Evolutionary conservation across 2,329 filamentous ascomycete genomes (phyloP), one percentile per base, ranked within the genome.

Genomic region (Pestalotiopsis sp.): DNA sequence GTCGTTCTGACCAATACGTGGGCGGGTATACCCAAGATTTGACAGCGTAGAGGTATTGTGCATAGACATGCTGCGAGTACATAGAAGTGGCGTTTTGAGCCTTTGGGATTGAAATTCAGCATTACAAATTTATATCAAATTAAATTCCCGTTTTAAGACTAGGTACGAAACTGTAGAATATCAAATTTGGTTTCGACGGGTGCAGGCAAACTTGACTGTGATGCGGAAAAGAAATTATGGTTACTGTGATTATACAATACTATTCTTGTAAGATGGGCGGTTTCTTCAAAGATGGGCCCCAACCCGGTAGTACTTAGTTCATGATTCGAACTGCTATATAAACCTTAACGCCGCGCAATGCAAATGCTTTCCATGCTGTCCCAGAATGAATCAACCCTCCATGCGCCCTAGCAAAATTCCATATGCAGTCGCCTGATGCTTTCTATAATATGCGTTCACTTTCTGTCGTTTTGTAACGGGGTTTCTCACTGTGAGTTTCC

Each of bases 291-390:
- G 17, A 52, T 52, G 45, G 9, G 6, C 7, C 45, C 45, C 45
- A 52, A 23, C 20, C 45, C 17, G n/a, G 45, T 52, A 52, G n/a
- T 52, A 20, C 45, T 52, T 36, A 9, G 17, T 52, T n/a, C 45
- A 52, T 9, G 20, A 52, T 52, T 20, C 17, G 20, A 52, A 52
- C 45, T 52, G 45, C 45, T 52, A 52, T 63, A 23, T 38, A 6
- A 63, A 25, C 38, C 61, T 36, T 41, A 39, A 63, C 62, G 62
- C 62, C 62, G 27, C 41, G 27, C 38, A 52, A 66, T 66, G 63
- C 49, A 13, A 56, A 56, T 56, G 41, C 59, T 25, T 38, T 39
- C 25, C 31, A 14, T 63, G 25, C 61, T 36, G 20, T 41, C 17
- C 36, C 36, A 17, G 23, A 36, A 38, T 12, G 20, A 14, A 65